Conservation (phyloP, 768 basidiomycete genomes). For the Lactarius sp. region DNA sequence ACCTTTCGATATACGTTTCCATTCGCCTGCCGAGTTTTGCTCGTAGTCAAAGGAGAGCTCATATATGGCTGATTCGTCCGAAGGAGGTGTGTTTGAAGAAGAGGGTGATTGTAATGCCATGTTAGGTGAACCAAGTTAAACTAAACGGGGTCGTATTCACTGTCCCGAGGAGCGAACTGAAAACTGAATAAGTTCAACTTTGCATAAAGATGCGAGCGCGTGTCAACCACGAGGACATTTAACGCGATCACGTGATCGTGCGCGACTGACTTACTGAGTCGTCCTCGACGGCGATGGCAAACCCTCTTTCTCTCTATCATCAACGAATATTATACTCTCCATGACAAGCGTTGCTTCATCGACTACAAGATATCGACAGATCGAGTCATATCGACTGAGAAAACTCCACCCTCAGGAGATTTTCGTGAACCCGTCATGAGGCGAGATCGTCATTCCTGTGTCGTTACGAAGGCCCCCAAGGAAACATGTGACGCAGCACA, state of each 20-base stretch:
- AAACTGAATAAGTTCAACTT: slow-evolving; percentile 15
- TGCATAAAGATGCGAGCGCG: neutral
- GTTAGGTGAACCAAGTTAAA: neutral
- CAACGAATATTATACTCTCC: no score
- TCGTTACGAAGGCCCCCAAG: no score
- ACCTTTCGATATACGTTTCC: slow-evolving; percentile 53
- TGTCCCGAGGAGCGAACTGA: neutral
- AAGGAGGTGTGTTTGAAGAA: slow-evolving; percentile 35
- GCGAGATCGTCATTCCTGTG: no score
- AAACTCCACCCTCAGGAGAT: no score
- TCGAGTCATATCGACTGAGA: no score
- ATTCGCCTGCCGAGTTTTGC: slow-evolving; percentile 50
- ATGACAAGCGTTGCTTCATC: no score
- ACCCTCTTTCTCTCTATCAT: no score
- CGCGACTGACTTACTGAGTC: no score
- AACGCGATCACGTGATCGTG: slow-evolving; percentile 17
- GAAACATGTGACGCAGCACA: no score
- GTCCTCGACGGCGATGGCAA: no score
- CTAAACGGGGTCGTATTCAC: neutral
- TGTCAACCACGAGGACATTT: slow-evolving; percentile 8
- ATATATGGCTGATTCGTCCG: slow-evolving; percentile 57
- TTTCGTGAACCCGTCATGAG: no score
- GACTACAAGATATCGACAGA: no score
- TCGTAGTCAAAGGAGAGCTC: slow-evolving; percentile 67
- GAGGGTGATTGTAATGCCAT: slow-evolving; percentile 17